Percentiles rank a stretch among this genome's conserved stretches.
Conservation (phyloP, 345 rosid genomes). For the Rhodomyrtus tomentosa region DNA sequence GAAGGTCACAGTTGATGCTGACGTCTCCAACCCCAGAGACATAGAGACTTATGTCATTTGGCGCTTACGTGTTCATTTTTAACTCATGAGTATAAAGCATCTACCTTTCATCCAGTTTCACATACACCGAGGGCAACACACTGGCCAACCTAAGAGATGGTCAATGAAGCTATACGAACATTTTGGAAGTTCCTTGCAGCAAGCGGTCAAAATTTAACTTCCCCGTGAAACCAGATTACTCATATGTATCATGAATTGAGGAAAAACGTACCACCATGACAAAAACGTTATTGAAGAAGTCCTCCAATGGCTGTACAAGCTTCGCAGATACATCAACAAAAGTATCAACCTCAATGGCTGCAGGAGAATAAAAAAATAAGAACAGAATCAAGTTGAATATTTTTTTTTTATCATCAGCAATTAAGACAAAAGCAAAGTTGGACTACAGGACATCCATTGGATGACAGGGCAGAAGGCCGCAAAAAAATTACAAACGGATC, state of each 20-base stretch:
- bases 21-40: neutral
- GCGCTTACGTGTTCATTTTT: neutral
- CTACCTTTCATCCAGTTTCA: neutral
- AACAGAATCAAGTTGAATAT: neutral
- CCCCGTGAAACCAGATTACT: neutral
- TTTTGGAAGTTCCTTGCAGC: neutral
- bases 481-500: neutral
- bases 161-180: neutral
- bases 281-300: conserved; percentile 79
- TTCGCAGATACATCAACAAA: conserved; percentile 57
- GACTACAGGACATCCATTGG: neutral
- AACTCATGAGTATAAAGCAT: neutral
- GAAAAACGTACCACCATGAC: conserved; percentile 90
- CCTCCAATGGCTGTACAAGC: conserved; percentile 69
- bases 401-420: neutral
- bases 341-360: conserved; percentile 67
- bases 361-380: neutral
- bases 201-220: neutral
- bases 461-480: neutral
- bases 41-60: neutral
- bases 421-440: neutral
- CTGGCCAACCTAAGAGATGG: neutral
- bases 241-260: neutral
- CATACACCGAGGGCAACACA: neutral
- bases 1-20: neutral